phyloP scores from a whole-genome alignment of 805 yeast genomes.

The Hanseniaspora jakobsenii region DNA sequence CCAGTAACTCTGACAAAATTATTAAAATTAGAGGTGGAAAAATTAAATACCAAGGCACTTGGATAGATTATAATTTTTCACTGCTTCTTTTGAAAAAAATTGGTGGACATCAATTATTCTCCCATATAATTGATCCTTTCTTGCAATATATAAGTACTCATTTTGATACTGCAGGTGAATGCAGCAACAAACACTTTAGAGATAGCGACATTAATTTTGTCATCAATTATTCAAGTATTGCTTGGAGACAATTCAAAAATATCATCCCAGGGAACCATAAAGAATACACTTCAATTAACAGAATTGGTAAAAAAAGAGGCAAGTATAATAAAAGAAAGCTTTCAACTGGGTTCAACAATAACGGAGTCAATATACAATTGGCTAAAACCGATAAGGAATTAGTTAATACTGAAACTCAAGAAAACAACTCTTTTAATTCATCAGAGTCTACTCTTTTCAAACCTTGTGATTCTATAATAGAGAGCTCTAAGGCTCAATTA shows the following conservation, averaged over 20 bases:
- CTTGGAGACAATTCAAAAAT: slow-evolving; percentile 1
- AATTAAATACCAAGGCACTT: slow-evolving; percentile 85
- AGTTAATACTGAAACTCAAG: too few species aligned
- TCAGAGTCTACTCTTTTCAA: too few species aligned
- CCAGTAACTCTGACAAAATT: slow-evolving; percentile 19
- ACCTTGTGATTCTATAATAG: too few species aligned
- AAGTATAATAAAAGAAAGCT: slow-evolving; percentile 11
- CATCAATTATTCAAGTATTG: not conserved
- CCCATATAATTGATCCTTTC: not conserved
- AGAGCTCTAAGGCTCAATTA: too few species aligned
- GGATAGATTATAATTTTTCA: slow-evolving; percentile 70
- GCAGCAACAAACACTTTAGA: too few species aligned
- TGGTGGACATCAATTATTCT: slow-evolving; percentile 28
- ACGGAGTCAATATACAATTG: too few species aligned
- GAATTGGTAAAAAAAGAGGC: slow-evolving; percentile 9
- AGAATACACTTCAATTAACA: slow-evolving; percentile 1
- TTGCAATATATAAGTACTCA: not conserved
- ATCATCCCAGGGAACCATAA: not conserved
- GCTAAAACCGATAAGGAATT: too few species aligned
- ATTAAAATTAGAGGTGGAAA: slow-evolving; percentile 82
- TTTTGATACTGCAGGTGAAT: too few species aligned
- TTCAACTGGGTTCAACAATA: too few species aligned
- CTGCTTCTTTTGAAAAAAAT: slow-evolving; percentile 47
- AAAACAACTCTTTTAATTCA: too few species aligned
- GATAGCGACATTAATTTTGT: too few species aligned